These are phyloP conservation scores for Trypanosoma boissoni DNA, from an alignment of 208 protist species.

Conservation along the genomic window DNA sequence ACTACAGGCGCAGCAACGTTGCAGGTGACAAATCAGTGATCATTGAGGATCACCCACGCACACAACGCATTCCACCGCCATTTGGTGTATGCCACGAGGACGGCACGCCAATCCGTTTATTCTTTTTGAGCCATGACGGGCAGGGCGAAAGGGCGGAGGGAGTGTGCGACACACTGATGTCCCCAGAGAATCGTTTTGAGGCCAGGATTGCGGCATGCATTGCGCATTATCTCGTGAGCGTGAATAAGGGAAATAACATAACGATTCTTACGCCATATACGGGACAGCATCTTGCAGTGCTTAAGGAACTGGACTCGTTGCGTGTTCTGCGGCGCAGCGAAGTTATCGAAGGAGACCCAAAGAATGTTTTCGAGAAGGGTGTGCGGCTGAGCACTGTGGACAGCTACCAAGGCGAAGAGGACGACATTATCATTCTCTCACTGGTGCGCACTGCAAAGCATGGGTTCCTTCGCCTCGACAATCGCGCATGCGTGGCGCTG, in stretches of 20 bases:
- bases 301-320: constrained; percentile 10
- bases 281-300: constrained; percentile 39
- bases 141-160: constrained; percentile 1
- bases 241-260: constrained; percentile 25
- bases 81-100: not conserved
- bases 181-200: constrained; percentile 14
- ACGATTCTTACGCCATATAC: constrained; percentile 71
- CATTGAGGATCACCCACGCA: constrained; percentile 25
- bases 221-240: constrained; percentile 20
- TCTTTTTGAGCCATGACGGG: constrained; percentile 10
- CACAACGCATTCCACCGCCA: not conserved
- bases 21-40: constrained; percentile 12
- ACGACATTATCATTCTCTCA: constrained; percentile 68
- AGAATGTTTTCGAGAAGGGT: not conserved
- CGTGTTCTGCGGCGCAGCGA: not conserved
- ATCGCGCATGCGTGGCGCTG: constrained; percentile 22
- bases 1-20: constrained; percentile 21
- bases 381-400: constrained; percentile 57
- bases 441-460: constrained; percentile 41
- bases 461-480: constrained; percentile 20
- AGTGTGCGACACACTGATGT: constrained; percentile 26
- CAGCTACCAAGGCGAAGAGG: constrained; percentile 79
- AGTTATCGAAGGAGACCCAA: not conserved
- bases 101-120: constrained; percentile 5
- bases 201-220: constrained; percentile 16